Conservation (phyloP, 2,329 filamentous ascomycete species). For the Colletotrichum sublineola region DNA sequence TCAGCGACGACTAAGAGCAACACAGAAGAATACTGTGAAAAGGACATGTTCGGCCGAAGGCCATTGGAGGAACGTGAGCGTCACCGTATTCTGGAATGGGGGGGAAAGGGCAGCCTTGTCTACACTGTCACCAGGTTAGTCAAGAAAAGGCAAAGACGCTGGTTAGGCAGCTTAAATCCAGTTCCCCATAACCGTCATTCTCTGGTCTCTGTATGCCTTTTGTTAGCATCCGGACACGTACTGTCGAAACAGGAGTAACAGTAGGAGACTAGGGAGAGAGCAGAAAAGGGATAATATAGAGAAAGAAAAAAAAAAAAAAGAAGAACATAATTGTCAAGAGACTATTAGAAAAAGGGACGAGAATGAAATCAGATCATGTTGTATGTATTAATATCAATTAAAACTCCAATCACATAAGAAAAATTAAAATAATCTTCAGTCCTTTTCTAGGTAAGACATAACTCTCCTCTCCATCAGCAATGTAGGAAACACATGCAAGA, state of each 20-base stretch:
- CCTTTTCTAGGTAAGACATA: not conserved
- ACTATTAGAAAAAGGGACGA: not conserved
- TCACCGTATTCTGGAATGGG: not conserved
- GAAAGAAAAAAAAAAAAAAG: not conserved
- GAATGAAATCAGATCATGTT: not conserved
- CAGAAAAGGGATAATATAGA: too few relatives aligned
- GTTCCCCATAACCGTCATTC: too few relatives aligned
- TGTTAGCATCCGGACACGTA: too few relatives aligned
- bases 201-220: too few relatives aligned
- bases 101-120: not conserved
- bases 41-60: not conserved
- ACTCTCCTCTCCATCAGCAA: constrained; percentile 1
- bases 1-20: not conserved
- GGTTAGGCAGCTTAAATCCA: not conserved
- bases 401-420: constrained; percentile 23
- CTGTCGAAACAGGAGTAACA: not conserved
- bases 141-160: not conserved
- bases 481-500: not conserved
- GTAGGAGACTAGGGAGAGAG: not conserved
- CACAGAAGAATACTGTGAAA: not conserved
- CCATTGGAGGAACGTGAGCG: not conserved
- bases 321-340: not conserved
- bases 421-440: constrained; percentile 15
- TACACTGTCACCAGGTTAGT: not conserved
- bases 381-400: not conserved